Evolutionary conservation across 129 eudicot genomes (phyloP).

Genomic region (Smallanthus sonchifolius): DNA sequence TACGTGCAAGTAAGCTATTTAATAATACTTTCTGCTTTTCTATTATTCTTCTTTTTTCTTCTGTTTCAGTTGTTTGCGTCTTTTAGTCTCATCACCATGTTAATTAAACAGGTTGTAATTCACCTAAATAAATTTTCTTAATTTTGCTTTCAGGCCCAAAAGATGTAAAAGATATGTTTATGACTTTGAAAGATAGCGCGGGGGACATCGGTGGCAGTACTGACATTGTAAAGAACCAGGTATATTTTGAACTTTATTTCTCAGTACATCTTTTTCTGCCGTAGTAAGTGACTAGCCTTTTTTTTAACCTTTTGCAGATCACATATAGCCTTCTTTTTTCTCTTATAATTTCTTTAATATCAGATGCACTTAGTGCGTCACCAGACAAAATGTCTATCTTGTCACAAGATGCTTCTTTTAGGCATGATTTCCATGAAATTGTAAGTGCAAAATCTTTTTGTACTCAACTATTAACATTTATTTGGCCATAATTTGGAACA

Average conservation of each 20-base stretch:
- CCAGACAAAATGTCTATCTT: slow-evolving; percentile 59
- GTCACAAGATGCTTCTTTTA: slow-evolving; percentile 70
- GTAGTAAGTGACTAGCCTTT: not conserved
- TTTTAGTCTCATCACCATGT: not conserved
- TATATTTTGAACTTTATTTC: slow-evolving; percentile 15
- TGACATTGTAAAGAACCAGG: slow-evolving; percentile 75
- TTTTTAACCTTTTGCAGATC: slow-evolving; percentile 51
- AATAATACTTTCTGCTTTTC: not conserved
- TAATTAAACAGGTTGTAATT: not conserved
- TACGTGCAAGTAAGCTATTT: slow-evolving; percentile 66
- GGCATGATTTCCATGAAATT: slow-evolving; percentile 71
- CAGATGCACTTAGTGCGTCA: slow-evolving; percentile 83
- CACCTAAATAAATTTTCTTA: not conserved
- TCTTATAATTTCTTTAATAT: slow-evolving; percentile 69
- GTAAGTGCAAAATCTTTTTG: slow-evolving; percentile 44
- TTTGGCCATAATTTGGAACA: not conserved
- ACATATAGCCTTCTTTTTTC: slow-evolving; percentile 76
- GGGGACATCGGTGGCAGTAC: slow-evolving; percentile 50
- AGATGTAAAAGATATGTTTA: slow-evolving; percentile 72
- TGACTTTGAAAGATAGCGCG: slow-evolving; percentile 56
- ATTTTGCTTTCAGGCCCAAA: slow-evolving; percentile 52
- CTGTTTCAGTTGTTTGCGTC: slow-evolving; percentile 1
- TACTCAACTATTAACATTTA: not conserved
- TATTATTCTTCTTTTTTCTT: not conserved
- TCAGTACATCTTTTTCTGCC: not conserved